phyloP scores from a whole-genome alignment of 2,329 filamentous ascomycete genomes.

The Hypoxylon sp. region DNA sequence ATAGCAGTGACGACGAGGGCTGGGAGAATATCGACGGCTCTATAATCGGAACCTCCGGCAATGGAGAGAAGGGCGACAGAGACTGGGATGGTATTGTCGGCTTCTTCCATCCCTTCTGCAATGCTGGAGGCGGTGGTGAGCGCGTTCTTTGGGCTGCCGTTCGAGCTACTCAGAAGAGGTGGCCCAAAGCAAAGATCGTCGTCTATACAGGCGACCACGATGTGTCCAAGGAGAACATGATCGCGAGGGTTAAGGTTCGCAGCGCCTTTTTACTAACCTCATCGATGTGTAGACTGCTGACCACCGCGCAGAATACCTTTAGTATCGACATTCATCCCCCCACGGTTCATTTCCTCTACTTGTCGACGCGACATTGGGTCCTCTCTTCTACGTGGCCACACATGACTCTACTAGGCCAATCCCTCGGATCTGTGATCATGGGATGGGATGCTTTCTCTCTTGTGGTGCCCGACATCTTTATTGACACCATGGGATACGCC shows the following conservation, averaged over 20 bases:
- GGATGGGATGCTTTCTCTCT: conserved; percentile 94
- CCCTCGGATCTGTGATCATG: conserved; percentile 83
- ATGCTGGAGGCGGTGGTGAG: conserved; percentile 95
- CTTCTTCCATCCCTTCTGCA: conserved; percentile 99
- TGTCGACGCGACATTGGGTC: conserved; percentile 86
- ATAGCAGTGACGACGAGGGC: conserved; percentile 60
- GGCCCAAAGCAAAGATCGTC: conserved; percentile 86
- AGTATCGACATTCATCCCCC: conserved; percentile 89
- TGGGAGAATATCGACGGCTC: conserved; percentile 74
- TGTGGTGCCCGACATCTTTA: conserved; percentile 89
- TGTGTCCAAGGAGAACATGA: conserved; percentile 79
- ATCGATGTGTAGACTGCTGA: conserved; percentile 6
- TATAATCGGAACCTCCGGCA: conserved; percentile 47
- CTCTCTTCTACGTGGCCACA: conserved; percentile 87
- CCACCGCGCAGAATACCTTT: conserved; percentile 75
- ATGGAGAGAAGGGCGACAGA: conserved; percentile 54
- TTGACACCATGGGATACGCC: conserved; percentile 98
- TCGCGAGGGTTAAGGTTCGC: conserved; percentile 75
- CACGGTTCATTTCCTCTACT: conserved; percentile 86
- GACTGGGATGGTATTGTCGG: conserved; percentile 87
- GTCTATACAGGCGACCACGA: conserved; percentile 97
- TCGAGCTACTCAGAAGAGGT: conserved; percentile 85
- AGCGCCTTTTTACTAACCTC: background rate
- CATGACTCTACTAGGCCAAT: conserved; percentile 95
- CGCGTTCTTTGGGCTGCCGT: conserved; percentile 96